Evolutionary conservation across 2,329 filamentous ascomycete species (phyloP).

Genomic region (Fusarium lyarnte): DNA sequence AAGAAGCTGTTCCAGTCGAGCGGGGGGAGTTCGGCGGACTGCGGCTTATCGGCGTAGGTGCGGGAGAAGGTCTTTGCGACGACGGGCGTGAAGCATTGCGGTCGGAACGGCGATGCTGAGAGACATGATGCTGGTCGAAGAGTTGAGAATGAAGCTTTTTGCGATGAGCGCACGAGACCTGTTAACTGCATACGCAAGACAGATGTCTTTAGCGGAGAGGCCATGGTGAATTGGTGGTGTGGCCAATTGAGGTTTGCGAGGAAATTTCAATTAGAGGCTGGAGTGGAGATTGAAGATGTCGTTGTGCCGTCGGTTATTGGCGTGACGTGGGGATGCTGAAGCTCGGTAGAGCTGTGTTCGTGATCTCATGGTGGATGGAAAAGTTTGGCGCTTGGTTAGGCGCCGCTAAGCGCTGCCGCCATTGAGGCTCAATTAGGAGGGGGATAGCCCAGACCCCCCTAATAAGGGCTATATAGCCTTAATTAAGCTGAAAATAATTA

Average conservation of each 20-base stretch:
- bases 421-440: neutral
- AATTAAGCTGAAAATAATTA: neutral
- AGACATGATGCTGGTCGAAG: conserved; percentile 36
- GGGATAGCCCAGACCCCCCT: conserved; percentile 11
- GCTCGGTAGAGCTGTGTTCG: conserved; percentile 38
- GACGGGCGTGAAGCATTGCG: conserved; percentile 29
- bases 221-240: conserved; percentile 31
- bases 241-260: neutral
- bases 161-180: conserved; percentile 39
- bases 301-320: conserved; percentile 28
- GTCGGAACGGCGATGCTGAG: conserved; percentile 27
- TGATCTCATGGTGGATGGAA: conserved; percentile 42
- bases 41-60: conserved; percentile 27
- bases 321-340: conserved; percentile 30
- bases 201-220: conserved; percentile 46
- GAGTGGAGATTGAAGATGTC: conserved; percentile 34
- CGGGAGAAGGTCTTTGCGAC: conserved; percentile 33
- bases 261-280: conserved; percentile 12
- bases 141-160: conserved; percentile 46
- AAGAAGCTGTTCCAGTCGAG: conserved; percentile 95
- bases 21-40: conserved; percentile 36
- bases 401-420: conserved; percentile 35
- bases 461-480: neutral
- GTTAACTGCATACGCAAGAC: conserved; percentile 45
- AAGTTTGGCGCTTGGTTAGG: conserved; percentile 37